A percentile compares a stretch with the other conserved stretches of the same genome.
Evolutionary conservation across 2,329 filamentous ascomycete species (phyloP).

Genomic region (Sphaerulina populicola): DNA sequence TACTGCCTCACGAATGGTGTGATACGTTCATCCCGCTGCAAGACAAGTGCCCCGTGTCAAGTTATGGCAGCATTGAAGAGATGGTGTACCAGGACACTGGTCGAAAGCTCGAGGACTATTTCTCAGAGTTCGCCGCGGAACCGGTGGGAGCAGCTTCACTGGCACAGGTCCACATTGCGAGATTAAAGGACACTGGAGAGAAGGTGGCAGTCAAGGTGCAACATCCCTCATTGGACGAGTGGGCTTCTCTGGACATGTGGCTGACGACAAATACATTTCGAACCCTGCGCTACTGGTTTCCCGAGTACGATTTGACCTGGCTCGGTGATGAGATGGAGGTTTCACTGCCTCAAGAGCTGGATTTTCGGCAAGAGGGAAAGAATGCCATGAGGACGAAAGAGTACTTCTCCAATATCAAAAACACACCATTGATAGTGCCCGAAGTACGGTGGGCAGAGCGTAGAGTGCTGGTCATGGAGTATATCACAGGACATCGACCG

Average conservation of each 20-base stretch:
- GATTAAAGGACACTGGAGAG: constrained; percentile 69
- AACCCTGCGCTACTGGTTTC: constrained; percentile 85
- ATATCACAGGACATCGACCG: constrained; percentile 72
- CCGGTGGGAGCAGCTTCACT: constrained; percentile 91
- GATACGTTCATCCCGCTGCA: constrained; percentile 92
- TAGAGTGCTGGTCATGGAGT: constrained; percentile 91
- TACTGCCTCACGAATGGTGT: constrained; percentile 86
- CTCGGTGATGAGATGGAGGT: constrained; percentile 85
- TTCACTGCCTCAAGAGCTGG: constrained; percentile 81
- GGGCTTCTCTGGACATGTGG: constrained; percentile 77
- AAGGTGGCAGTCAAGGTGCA: constrained; percentile 95
- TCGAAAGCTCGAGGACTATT: constrained; percentile 67
- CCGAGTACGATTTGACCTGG: constrained; percentile 96
- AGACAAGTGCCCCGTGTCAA: constrained; percentile 90
- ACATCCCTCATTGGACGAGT: constrained; percentile 80
- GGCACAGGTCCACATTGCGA: constrained; percentile 87
- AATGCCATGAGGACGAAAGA: constrained; percentile 73
- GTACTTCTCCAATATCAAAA: constrained; percentile 67
- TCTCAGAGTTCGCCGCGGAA: constrained; percentile 68
- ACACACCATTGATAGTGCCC: constrained; percentile 78
- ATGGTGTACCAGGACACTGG: constrained; percentile 86
- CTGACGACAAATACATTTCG: constrained; percentile 84
- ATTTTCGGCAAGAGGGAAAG: constrained; percentile 75
- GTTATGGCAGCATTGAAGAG: constrained; percentile 71
- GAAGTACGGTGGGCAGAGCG: constrained; percentile 82